Evolutionary conservation across 345 rosid species (phyloP).

Genomic region (Gossypium raimondii): DNA sequence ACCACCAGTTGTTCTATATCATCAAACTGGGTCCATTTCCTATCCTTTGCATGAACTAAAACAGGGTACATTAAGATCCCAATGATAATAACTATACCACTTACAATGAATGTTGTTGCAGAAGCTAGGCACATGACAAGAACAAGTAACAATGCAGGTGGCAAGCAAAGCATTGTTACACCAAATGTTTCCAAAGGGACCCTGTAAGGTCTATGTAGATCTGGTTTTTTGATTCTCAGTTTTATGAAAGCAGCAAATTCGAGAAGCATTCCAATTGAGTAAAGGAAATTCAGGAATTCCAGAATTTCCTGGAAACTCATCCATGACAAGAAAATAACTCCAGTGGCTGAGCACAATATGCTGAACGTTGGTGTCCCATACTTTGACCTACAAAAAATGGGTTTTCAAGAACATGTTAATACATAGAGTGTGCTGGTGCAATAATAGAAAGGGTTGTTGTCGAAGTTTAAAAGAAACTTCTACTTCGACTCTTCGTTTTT

Average conservation of each 20-base stretch:
- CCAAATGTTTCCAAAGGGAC: constrained; percentile 72
- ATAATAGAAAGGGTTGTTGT: not conserved
- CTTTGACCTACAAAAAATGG: constrained; percentile 51
- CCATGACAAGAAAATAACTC: constrained; percentile 87
- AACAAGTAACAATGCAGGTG: constrained; percentile 62
- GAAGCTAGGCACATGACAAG: constrained; percentile 85
- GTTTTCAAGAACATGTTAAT: not conserved
- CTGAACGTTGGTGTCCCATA: constrained; percentile 85
- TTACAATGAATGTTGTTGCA: constrained; percentile 50
- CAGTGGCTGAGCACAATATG: constrained; percentile 78
- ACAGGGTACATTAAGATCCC: constrained; percentile 62
- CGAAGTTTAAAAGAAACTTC: not conserved
- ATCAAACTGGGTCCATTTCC: constrained; percentile 46
- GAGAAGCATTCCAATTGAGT: constrained; percentile 81
- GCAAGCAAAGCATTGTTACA: constrained; percentile 55
- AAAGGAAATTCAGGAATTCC: constrained; percentile 86
- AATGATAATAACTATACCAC: constrained; percentile 44
- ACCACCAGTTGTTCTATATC: constrained; percentile 22
- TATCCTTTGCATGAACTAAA: constrained; percentile 44
- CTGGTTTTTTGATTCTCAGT: constrained; percentile 68
- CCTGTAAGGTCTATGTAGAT: constrained; percentile 67
- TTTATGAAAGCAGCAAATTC: constrained; percentile 83
- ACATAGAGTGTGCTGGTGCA: not conserved
- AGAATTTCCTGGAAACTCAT: constrained; percentile 89
- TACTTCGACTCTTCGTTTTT: not conserved